These are phyloP conservation scores for Phytophthora hibernalis DNA, from an alignment of 352 stramenopile genomes.

Conservation along the genomic window DNA sequence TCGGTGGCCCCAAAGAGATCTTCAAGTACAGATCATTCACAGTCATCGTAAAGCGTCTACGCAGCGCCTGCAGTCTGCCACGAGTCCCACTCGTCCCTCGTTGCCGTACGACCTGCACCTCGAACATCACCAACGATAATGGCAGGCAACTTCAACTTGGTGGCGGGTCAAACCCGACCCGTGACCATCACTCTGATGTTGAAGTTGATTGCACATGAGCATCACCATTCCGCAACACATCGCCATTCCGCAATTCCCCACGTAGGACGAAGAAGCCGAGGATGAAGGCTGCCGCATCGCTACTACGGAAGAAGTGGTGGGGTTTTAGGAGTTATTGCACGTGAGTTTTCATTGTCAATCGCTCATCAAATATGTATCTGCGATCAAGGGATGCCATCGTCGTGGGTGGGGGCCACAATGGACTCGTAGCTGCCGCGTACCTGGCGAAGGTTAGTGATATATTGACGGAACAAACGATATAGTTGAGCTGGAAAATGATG, in stretches of 20 bases:
- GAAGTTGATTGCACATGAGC: constrained; percentile 17
- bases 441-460: constrained; percentile 72
- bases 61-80: constrained; percentile 42
- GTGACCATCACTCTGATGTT: constrained; percentile 32
- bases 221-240: too few relatives aligned
- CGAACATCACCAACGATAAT: constrained; percentile 29
- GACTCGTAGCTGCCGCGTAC: constrained; percentile 89
- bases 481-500: background rate
- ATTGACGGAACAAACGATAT: background rate
- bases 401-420: constrained; percentile 91
- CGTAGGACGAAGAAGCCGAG: constrained; percentile 17
- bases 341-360: background rate
- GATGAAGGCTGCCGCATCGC: constrained; percentile 30
- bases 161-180: constrained; percentile 8
- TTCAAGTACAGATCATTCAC: constrained; percentile 30
- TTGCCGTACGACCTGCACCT: constrained; percentile 45
- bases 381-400: constrained; percentile 84
- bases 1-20: constrained; percentile 13
- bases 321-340: background rate
- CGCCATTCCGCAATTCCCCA: constrained; percentile 22
- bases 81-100: constrained; percentile 1
- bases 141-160: constrained; percentile 30
- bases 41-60: constrained; percentile 33
- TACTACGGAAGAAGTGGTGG: constrained; percentile 56
- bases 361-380: background rate